phyloP scores from a whole-genome alignment of 306 rosid species.

The Cucurbita pepo region DNA sequence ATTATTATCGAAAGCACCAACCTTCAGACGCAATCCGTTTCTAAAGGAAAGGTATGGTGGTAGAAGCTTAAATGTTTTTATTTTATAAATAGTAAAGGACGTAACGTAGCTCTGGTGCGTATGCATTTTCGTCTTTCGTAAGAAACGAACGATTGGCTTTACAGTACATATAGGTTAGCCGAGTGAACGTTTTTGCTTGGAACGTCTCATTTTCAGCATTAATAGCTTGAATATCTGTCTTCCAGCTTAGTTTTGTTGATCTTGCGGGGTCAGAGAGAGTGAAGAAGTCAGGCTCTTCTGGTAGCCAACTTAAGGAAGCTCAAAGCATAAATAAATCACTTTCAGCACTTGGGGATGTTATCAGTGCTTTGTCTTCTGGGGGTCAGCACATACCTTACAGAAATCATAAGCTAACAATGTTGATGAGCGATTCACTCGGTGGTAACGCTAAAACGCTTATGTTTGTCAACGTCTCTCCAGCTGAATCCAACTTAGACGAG shows the following conservation, averaged over 20 bases:
- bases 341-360: constrained; percentile 91
- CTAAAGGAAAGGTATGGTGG: constrained; percentile 72
- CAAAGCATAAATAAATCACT: constrained; percentile 95
- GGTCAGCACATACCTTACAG: constrained; percentile 89
- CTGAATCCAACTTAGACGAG: constrained; percentile 80
- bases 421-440: constrained; percentile 94
- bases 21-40: constrained; percentile 81
- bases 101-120: not conserved
- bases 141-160: not conserved
- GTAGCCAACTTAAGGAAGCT: constrained; percentile 87
- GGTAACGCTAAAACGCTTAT: constrained; percentile 94
- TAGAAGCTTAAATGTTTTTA: not conserved
- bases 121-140: not conserved
- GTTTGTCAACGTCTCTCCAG: constrained; percentile 88
- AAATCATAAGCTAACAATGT: constrained; percentile 89
- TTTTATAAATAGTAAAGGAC: not conserved
- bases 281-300: constrained; percentile 85
- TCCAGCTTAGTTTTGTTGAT: constrained; percentile 90
- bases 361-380: constrained; percentile 68
- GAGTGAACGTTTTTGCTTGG: not conserved
- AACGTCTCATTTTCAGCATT: not conserved
- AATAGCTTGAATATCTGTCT: not conserved
- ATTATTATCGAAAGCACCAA: constrained; percentile 72
- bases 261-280: constrained; percentile 95
- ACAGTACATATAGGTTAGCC: not conserved